Evolutionary conservation across 1,139 yeast species (phyloP).

Genomic region (Suhomyces coccinellae): DNA sequence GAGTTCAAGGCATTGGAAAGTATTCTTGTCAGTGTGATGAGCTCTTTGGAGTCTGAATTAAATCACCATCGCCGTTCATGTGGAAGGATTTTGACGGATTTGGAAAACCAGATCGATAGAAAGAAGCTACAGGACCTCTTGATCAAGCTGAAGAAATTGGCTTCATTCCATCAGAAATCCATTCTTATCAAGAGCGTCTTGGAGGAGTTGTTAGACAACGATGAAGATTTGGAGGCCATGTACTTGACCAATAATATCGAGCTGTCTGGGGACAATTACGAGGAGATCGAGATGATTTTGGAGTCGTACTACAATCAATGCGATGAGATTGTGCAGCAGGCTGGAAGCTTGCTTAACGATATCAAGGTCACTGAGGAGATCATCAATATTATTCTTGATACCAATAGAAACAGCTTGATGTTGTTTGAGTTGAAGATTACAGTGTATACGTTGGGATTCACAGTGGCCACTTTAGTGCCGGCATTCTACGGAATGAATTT

Average conservation of each 20-base stretch:
- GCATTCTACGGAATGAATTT: constrained; percentile 96
- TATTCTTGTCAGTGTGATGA: constrained; percentile 79
- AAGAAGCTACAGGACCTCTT: constrained; percentile 77
- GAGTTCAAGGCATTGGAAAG: constrained; percentile 92
- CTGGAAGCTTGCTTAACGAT: constrained; percentile 79
- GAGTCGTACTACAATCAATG: constrained; percentile 94
- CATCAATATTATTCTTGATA: constrained; percentile 89
- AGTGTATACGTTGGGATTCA: constrained; percentile 79
- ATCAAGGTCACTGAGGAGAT: constrained; percentile 95
- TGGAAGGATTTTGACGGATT: constrained; percentile 73
- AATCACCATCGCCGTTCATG: constrained; percentile 71
- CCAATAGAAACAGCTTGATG: constrained; percentile 93
- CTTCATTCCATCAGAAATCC: constrained; percentile 83
- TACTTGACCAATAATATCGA: constrained; percentile 54
- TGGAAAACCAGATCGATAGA: constrained; percentile 84
- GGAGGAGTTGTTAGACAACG: constrained; percentile 84
- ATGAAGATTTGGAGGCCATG: constrained; percentile 86
- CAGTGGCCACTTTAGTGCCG: constrained; percentile 69
- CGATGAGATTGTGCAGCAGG: constrained; percentile 94
- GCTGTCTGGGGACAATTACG: constrained; percentile 47
- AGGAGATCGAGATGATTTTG: constrained; percentile 83
- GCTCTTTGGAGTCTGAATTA: constrained; percentile 83
- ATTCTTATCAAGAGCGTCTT: constrained; percentile 78
- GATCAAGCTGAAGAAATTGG: constrained; percentile 75
- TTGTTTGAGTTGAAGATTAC: constrained; percentile 81